Base-by-base conservation (phyloP, 768 basidiomycete genomes). In the Wakefieldia striispora region DNA sequence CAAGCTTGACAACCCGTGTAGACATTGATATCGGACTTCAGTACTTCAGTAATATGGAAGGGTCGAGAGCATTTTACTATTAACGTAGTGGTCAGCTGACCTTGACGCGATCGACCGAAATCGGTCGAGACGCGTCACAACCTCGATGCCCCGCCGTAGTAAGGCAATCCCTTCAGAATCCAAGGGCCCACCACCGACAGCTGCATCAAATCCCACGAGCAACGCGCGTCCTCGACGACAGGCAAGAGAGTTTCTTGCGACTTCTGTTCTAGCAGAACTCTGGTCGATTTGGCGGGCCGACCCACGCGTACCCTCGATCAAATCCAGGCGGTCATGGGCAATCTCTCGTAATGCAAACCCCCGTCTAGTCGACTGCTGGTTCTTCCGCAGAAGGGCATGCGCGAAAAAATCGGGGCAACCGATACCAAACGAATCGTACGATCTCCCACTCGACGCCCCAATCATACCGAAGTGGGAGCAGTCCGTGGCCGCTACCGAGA, bases 271-370 rank as follows among this genome's bases (percentile, higher is more conserved):
- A 17, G 26, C 47, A 36, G 65, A 67, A 16, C 68, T 67, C 20
- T 65, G 63, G 63, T 57, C 46, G 4, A 67, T 67, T 35, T 67
- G 68, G 65, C 57, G 29, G 35, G 42, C 51, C 8, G 42, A 70
- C 44, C 64, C 56, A 9, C 66, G 68, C 35, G 54, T 67, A 3
- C 66, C 65, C 26, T 59, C 68, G 3, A 9, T 66, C 29, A 49
- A 43, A 23, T 67, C 68, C n/a, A 48, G 65, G 38, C 58, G 50
- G 31, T 51, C 48, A 21, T 67, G 65, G 65, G 65, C 65, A 0
- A 49, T 50, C 37, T 61, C 58, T 8, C 65, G 55, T 43, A 37
- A 51, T 24, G 56, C 56, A 35, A 53, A 26, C 27, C 54, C 59
- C 23, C 53, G 46, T 13, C 49, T 61, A 8, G 58, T 67, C 11